Evolutionary conservation across 1,284 basidiomycete genomes (phyloP), one percentile per base, ranked within the genome.

Genomic region (Rhodotorula sp.): DNA sequence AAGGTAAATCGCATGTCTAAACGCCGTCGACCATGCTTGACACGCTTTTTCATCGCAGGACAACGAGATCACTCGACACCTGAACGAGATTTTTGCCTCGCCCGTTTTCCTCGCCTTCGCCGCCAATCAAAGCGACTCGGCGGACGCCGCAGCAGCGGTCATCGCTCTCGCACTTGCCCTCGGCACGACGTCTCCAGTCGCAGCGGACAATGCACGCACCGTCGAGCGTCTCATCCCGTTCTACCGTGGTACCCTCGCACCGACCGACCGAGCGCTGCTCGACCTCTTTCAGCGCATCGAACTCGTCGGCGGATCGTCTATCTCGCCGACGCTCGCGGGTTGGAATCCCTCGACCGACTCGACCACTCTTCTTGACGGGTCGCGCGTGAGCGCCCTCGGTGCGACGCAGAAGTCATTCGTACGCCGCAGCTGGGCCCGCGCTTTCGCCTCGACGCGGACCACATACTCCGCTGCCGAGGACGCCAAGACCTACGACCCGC

Each of bases 61-160:
- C 63, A 70, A 64, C 70, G 74, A 76, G 52, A 66, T 74, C 27
- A 70, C 74, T 7, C 70, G 74, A 7, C 73, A 72, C 21, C 61
- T 76, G 25, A 76, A 74, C 68, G 70, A 67, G 44, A 61, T 76
- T n/a, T 70, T 70, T 49, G 74, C 74, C 16, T 74, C 69, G n/a
- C 13, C 66, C 10, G 21, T 46, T 10, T 72, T 72, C 64, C 50
- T 59, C 49, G 13, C 52, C 50, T 61, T 61, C n/a, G 54, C 54
- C 23, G 14, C 67, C 25, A 17, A 54, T 13, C n/a, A 68, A 5
- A 21, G 41, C 16, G 21, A 54, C 21, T 54, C 65, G 21, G 34
- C 42, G 10, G 27, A 21, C 23, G 25, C 27, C 0, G 23, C 50
- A 12, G 16, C 60, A 1, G 52, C 70, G 14, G 48, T 57, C 4